Evolutionary conservation across 305 asterid genomes (phyloP).

Genomic region (Coffea humblotiana): DNA sequence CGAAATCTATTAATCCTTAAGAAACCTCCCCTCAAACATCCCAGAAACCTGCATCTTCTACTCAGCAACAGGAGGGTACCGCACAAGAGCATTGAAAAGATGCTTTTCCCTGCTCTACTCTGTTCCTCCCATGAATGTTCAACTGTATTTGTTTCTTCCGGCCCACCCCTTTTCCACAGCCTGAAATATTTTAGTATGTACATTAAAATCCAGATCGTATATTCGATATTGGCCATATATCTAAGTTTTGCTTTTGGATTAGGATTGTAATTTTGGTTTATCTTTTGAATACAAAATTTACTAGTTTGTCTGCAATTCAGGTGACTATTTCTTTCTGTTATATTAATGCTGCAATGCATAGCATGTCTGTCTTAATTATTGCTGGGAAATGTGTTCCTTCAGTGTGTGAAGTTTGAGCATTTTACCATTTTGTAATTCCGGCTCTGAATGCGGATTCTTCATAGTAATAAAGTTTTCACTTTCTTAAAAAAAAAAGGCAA

Average conservation of each 20-base stretch:
- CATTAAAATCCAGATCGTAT: not conserved
- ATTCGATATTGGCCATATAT: not conserved
- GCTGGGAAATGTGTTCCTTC: not conserved
- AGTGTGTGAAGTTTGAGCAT: not conserved
- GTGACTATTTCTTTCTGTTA: not conserved
- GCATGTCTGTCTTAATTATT: not conserved
- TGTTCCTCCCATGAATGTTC: not conserved
- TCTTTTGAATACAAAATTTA: not conserved
- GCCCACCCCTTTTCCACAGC: not conserved
- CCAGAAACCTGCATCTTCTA: slow-evolving; percentile 30
- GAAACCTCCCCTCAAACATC: slow-evolving; percentile 43
- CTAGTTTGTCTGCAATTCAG: not conserved
- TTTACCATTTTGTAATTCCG: too few relatives aligned
- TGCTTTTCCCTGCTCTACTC: not conserved
- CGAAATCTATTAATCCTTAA: slow-evolving; percentile 26
- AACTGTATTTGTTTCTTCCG: not conserved
- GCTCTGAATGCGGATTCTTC: too few relatives aligned
- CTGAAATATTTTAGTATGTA: not conserved
- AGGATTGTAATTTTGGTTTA: not conserved
- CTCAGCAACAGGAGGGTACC: slow-evolving; percentile 24
- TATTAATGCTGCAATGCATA: not conserved
- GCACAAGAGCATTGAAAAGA: not conserved
- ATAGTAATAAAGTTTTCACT: too few relatives aligned
- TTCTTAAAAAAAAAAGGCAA: too few relatives aligned
- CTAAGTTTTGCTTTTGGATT: not conserved